A percentile compares a stretch with the other conserved stretches of the same genome.
phyloP scores from a whole-genome alignment of 2,329 filamentous ascomycete species.

The Alternaria postmessia region DNA sequence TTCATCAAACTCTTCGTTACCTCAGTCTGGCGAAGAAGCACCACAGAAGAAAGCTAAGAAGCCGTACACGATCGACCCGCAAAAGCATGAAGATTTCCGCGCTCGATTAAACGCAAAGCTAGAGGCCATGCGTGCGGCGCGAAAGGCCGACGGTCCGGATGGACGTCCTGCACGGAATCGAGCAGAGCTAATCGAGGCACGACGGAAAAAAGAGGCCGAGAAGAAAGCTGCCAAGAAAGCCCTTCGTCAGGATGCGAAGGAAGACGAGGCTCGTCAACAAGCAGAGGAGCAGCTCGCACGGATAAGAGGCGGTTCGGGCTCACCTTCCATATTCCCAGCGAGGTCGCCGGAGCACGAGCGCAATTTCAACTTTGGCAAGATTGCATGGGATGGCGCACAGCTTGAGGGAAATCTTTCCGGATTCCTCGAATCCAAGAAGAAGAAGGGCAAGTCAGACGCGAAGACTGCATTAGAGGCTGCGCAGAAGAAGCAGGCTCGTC shows the following conservation, averaged over 20 bases:
- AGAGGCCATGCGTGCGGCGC: slow-evolving; percentile 80
- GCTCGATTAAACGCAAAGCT: slow-evolving; percentile 83
- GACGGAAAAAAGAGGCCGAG: slow-evolving; percentile 85
- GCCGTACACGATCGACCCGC: slow-evolving; percentile 42
- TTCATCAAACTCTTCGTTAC: slow-evolving; percentile 59
- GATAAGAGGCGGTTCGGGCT: slow-evolving; percentile 67
- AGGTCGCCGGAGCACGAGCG: slow-evolving; percentile 60
- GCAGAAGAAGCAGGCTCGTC: slow-evolving; percentile 83
- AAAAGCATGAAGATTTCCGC: slow-evolving; percentile 76
- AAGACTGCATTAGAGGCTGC: slow-evolving; percentile 86
- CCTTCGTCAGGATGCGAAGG: slow-evolving; percentile 75
- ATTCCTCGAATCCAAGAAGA: slow-evolving; percentile 73
- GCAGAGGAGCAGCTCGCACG: slow-evolving; percentile 65
- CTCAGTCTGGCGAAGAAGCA: slow-evolving; percentile 37
- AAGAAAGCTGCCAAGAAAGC: slow-evolving; percentile 91
- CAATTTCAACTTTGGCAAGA: slow-evolving; percentile 87
- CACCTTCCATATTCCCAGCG: slow-evolving; percentile 61
- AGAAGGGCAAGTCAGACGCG: slow-evolving; percentile 83
- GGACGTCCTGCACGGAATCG: slow-evolving; percentile 84
- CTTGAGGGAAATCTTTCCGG: slow-evolving; percentile 74
- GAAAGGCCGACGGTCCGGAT: slow-evolving; percentile 86
- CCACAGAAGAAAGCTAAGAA: slow-evolving; percentile 43
- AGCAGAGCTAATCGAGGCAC: slow-evolving; percentile 89
- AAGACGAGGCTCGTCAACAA: slow-evolving; percentile 74
- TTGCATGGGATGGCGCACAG: slow-evolving; percentile 90